Percentiles rank a stretch among this genome's conserved stretches.
Evolutionary conservation across 768 basidiomycete species (phyloP).

Genomic region (Podaxis sp.): DNA sequence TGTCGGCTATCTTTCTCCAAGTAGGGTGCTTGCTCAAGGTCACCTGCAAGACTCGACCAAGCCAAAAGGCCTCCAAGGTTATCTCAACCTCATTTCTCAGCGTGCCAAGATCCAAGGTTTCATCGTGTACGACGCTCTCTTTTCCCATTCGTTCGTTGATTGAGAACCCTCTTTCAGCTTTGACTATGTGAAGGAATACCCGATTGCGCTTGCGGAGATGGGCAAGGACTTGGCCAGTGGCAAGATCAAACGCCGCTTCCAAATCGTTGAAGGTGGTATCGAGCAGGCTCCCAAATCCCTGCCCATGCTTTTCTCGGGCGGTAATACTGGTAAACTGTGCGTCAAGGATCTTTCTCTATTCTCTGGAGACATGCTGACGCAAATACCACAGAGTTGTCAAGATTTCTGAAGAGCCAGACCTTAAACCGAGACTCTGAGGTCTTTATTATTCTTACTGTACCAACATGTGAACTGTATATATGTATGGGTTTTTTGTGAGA

Average conservation of each 20-base stretch:
- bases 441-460: neutral
- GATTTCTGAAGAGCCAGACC: slow-evolving; percentile 43
- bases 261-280: slow-evolving; percentile 70
- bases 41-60: slow-evolving; percentile 46
- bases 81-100: slow-evolving; percentile 69
- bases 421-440: slow-evolving; percentile 33
- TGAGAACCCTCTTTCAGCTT: slow-evolving; percentile 42
- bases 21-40: neutral
- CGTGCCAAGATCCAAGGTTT: slow-evolving; percentile 85
- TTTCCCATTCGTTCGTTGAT: neutral
- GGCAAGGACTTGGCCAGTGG: slow-evolving; percentile 60
- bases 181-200: slow-evolving; percentile 68
- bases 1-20: neutral
- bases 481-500: no score
- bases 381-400: slow-evolving; percentile 49
- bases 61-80: slow-evolving; percentile 67
- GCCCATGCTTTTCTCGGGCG: slow-evolving; percentile 70
- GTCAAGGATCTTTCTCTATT: slow-evolving; percentile 20
- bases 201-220: slow-evolving; percentile 57
- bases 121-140: slow-evolving; percentile 54
- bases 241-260: slow-evolving; percentile 77
- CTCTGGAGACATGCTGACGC: slow-evolving; percentile 6
- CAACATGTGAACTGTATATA: no score
- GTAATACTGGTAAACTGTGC: slow-evolving; percentile 77
- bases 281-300: slow-evolving; percentile 73